A percentile compares a stretch with the other conserved stretches of the same genome.
phyloP scores from a whole-genome alignment of 2,329 filamentous ascomycete genomes.

The Exutisphaerella laricina region DNA sequence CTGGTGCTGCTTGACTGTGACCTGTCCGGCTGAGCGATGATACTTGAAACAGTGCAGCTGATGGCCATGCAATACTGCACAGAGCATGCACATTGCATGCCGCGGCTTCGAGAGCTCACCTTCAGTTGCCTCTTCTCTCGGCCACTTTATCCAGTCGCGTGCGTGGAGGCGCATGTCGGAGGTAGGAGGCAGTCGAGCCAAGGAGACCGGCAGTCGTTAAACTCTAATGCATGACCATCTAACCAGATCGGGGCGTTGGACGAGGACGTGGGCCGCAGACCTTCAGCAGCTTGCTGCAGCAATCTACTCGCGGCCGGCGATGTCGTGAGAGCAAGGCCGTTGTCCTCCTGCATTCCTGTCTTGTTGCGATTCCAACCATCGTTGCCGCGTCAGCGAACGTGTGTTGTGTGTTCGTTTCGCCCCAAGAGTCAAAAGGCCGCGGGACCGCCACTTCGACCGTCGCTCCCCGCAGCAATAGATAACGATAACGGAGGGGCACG shows the following conservation, averaged over 20 bases:
- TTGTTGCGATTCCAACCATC: background rate
- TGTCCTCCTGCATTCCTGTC: background rate
- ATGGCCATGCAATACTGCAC: background rate
- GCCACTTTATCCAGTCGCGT: conserved; percentile 1
- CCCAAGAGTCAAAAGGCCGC: too few species aligned
- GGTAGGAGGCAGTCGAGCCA: conserved; percentile 3
- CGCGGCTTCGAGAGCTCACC: too few species aligned
- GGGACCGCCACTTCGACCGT: too few species aligned
- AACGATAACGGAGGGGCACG: background rate
- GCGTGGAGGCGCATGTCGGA: background rate
- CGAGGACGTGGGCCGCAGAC: background rate
- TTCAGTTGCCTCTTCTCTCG: conserved; percentile 2
- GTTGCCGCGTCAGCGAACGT: conserved; percentile 2
- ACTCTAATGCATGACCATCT: background rate
- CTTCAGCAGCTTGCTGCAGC: background rate
- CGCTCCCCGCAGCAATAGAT: too few species aligned
- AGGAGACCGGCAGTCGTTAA: conserved; percentile 1
- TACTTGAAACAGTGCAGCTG: background rate
- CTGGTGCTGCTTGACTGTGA: background rate
- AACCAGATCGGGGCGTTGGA: background rate
- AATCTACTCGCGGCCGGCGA: background rate
- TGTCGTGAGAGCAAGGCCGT: background rate
- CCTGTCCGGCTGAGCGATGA: background rate
- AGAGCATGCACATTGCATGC: too few species aligned
- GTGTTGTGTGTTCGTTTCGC: background rate